Conservation (phyloP, 805 yeast species). For the Teunomyces barrocoloradensis region DNA sequence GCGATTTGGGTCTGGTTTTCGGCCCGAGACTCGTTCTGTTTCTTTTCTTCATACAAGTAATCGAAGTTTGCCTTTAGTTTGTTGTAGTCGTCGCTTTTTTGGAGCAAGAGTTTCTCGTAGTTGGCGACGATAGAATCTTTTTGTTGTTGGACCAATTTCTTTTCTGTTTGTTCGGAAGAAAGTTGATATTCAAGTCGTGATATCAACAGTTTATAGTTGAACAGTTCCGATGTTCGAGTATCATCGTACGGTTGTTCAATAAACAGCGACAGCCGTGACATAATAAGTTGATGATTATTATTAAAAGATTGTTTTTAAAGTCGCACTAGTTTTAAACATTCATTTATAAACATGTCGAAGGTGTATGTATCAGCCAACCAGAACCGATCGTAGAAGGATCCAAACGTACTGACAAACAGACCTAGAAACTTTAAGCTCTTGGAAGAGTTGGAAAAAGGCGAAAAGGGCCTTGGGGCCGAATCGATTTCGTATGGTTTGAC, state of each 20-base stretch:
- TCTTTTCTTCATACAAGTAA: constrained; percentile 32
- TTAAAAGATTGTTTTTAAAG: neutral
- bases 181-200: constrained; percentile 34
- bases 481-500: constrained; percentile 93
- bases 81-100: constrained; percentile 31
- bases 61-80: constrained; percentile 36
- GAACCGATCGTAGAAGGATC: too few species aligned
- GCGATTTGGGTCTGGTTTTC: constrained; percentile 28
- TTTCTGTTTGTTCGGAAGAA: constrained; percentile 31
- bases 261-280: constrained; percentile 22
- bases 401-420: constrained; percentile 27
- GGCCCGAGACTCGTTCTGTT: constrained; percentile 28
- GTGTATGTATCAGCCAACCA: constrained; percentile 34
- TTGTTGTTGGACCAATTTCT: constrained; percentile 27
- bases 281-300: too few species aligned
- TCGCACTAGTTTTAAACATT: neutral
- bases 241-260: constrained; percentile 23
- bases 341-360: constrained; percentile 39
- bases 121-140: constrained; percentile 19
- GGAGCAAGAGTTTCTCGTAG: constrained; percentile 27
- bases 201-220: constrained; percentile 16
- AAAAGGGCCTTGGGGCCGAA: constrained; percentile 95
- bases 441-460: constrained; percentile 97
- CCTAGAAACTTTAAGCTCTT: constrained; percentile 94
- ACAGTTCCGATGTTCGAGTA: constrained; percentile 7